Percentiles rank a stretch among this genome's conserved stretches.
These are phyloP conservation scores for Ramaria rubella DNA, from an alignment of 768 basidiomycete species.

Conservation along the genomic window DNA sequence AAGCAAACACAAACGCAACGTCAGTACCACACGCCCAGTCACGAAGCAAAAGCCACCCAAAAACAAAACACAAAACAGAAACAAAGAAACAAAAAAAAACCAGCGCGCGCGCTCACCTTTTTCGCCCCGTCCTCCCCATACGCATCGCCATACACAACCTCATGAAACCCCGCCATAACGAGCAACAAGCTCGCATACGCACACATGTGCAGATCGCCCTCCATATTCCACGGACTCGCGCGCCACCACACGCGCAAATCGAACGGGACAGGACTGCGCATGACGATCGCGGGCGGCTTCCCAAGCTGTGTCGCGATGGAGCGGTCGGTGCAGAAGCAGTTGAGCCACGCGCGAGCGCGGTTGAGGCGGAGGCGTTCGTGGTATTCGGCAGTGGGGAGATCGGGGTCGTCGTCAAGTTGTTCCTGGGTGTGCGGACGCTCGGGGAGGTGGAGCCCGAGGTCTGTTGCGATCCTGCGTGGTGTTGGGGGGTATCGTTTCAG, in stretches of 20 bases:
- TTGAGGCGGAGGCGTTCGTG: conserved; percentile 69
- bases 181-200: conserved; percentile 47
- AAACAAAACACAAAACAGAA: neutral
- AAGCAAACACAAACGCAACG: neutral
- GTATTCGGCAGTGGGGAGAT: conserved; percentile 41
- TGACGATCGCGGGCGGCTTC: conserved; percentile 65
- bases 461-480: conserved; percentile 71
- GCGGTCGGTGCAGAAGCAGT: conserved; percentile 69
- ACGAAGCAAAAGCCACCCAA: too few species aligned
- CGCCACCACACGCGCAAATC: conserved; percentile 1
- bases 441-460: conserved; percentile 58
- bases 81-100: too few species aligned
- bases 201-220: conserved; percentile 33
- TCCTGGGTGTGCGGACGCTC: conserved; percentile 26
- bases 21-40: neutral
- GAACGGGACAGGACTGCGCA: neutral
- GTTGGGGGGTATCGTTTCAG: neutral
- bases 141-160: conserved; percentile 67
- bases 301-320: conserved; percentile 72
- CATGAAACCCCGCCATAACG: conserved; percentile 55
- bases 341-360: conserved; percentile 66
- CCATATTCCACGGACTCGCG: conserved; percentile 13
- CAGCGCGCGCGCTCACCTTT: conserved; percentile 38
- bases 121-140: conserved; percentile 62
- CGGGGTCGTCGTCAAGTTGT: conserved; percentile 24